A percentile compares a stretch with the other conserved stretches of the same genome.
phyloP scores from a whole-genome alignment of 2,329 filamentous ascomycete species.

The Metarhizium rileyi region DNA sequence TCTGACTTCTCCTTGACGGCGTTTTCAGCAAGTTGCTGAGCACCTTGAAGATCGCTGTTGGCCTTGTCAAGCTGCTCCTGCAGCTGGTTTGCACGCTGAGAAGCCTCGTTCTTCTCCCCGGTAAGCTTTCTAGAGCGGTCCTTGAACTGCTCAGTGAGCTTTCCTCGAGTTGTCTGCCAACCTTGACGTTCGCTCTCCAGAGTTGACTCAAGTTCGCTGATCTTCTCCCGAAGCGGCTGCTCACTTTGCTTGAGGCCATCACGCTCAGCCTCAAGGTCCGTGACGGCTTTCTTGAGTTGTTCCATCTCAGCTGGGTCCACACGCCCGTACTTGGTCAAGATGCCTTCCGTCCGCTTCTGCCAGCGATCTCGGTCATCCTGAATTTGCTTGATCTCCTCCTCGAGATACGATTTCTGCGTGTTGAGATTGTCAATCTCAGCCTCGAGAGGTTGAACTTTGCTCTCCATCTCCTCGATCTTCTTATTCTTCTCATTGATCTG shows the following conservation, averaged over 20 bases:
- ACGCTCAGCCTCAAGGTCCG: conserved; percentile 54
- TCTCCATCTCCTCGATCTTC: conserved; percentile 64
- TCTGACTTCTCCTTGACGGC: conserved; percentile 22
- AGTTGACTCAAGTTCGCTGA: conserved; percentile 40
- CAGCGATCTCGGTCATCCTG: conserved; percentile 88
- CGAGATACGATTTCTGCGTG: conserved; percentile 68
- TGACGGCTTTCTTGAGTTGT: conserved; percentile 70
- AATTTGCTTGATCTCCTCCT: conserved; percentile 80
- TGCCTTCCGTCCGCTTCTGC: conserved; percentile 93
- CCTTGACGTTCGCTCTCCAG: conserved; percentile 45
- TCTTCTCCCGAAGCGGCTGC: conserved; percentile 41
- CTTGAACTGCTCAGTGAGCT: conserved; percentile 54
- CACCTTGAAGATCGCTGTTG: conserved; percentile 45
- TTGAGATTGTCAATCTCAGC: conserved; percentile 72
- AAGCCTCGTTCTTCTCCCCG: conserved; percentile 42
- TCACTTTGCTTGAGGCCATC: conserved; percentile 43
- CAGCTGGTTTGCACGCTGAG: conserved; percentile 41
- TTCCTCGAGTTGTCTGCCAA: conserved; percentile 43
- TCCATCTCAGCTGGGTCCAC: conserved; percentile 92
- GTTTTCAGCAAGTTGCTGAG: conserved; percentile 27
- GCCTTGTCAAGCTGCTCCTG: conserved; percentile 39
- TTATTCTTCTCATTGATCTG: conserved; percentile 65
- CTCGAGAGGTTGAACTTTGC: conserved; percentile 73
- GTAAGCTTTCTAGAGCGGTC: conserved; percentile 45
- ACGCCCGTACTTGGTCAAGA: conserved; percentile 90